Conservation (phyloP, 371 early-diverging fungal genomes). For the Mortierella sp. region DNA sequence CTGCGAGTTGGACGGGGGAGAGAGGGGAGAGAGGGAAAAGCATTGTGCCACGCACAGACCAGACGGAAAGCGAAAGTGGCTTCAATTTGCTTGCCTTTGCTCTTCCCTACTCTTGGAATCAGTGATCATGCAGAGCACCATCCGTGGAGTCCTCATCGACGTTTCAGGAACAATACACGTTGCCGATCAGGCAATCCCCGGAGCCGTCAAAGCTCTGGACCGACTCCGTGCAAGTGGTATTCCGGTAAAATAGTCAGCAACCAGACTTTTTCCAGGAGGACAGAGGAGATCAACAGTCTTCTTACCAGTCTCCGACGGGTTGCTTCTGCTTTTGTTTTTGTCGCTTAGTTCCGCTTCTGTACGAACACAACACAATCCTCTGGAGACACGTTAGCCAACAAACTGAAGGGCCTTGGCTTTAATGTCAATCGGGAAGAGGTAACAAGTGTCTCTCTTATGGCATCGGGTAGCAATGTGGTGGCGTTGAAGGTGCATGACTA, state of each 20-base stretch:
- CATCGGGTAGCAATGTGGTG: too few species aligned
- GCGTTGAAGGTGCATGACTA: neutral
- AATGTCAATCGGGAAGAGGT: constrained; percentile 71
- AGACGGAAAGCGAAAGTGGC: too few species aligned
- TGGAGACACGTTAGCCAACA: constrained; percentile 60
- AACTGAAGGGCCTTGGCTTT: constrained; percentile 73
- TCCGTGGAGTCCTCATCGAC: constrained; percentile 77
- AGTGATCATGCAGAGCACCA: constrained; percentile 21
- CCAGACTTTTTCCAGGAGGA: neutral
- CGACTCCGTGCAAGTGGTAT: constrained; percentile 69
- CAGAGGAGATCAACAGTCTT: too few species aligned
- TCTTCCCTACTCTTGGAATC: neutral
- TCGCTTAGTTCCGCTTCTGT: constrained; percentile 66
- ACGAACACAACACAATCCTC: constrained; percentile 90
- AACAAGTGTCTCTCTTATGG: constrained; percentile 7
- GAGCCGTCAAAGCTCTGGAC: constrained; percentile 74
- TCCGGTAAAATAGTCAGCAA: constrained; percentile 49
- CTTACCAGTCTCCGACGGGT: too few species aligned
- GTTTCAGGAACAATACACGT: constrained; percentile 86
- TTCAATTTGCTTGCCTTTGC: neutral
- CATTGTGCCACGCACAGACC: neutral
- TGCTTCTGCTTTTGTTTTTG: neutral
- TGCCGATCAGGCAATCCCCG: constrained; percentile 73
- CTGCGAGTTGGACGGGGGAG: neutral
- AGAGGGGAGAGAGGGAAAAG: neutral